Percentiles rank a stretch among this genome's conserved stretches.
Evolutionary conservation across 2,329 filamentous ascomycete species (phyloP).

Genomic region (Colletotrichum eremochloae): DNA sequence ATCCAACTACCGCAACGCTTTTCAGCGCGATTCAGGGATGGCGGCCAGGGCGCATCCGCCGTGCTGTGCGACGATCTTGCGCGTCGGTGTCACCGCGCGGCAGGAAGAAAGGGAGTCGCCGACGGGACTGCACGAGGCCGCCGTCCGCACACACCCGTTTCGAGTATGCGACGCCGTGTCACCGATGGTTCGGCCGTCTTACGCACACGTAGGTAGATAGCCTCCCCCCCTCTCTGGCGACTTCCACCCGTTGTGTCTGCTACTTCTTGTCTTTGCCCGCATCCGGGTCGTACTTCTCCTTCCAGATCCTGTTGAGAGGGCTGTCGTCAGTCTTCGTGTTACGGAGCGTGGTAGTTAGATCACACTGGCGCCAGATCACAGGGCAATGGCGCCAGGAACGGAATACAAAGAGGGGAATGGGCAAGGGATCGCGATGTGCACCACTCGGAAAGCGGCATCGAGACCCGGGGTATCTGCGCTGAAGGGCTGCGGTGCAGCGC

Average conservation of each 20-base stretch:
- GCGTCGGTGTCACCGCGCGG: constrained; percentile 14
- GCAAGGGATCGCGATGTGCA: constrained; percentile 17
- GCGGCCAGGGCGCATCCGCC: constrained; percentile 4
- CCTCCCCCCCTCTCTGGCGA: background rate
- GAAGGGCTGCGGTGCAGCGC: constrained; percentile 21
- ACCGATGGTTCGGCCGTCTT: constrained; percentile 21
- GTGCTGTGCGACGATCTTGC: constrained; percentile 25
- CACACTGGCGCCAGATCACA: constrained; percentile 13
- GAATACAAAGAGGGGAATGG: constrained; percentile 1
- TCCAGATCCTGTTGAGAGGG: constrained; percentile 84
- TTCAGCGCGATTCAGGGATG: constrained; percentile 5
- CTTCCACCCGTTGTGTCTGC: constrained; percentile 3
- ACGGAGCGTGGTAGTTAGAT: constrained; percentile 2
- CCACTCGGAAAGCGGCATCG: constrained; percentile 5
- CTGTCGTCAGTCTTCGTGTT: constrained; percentile 24
- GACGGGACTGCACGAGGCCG: constrained; percentile 17
- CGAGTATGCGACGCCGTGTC: constrained; percentile 39
- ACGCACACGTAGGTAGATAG: background rate
- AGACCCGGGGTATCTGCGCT: constrained; percentile 23
- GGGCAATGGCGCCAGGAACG: constrained; percentile 19
- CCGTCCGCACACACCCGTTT: constrained; percentile 26
- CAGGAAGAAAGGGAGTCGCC: constrained; percentile 21
- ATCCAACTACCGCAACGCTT: background rate
- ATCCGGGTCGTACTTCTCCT: constrained; percentile 86
- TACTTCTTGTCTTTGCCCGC: constrained; percentile 58